These are phyloP conservation scores for Funneliformis mosseae DNA, from an alignment of 192 early-diverging fungal genomes.

Conservation along the genomic window DNA sequence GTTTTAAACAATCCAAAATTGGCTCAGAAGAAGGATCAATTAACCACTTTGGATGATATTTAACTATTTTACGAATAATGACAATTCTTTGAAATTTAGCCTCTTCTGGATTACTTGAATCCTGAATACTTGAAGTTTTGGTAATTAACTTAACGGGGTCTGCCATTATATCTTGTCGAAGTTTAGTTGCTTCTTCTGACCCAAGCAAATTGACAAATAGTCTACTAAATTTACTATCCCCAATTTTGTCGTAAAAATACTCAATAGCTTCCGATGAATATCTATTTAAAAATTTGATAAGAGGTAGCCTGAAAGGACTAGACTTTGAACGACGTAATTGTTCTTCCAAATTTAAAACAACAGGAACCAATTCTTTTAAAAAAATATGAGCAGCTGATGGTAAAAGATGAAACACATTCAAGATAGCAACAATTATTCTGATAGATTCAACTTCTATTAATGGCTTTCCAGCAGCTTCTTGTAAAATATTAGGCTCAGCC, in stretches of 20 bases:
- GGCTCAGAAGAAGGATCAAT: constrained; percentile 28
- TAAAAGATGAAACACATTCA: constrained; percentile 91
- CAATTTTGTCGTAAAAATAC: constrained; percentile 80
- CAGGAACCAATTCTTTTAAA: constrained; percentile 87
- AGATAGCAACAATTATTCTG: constrained; percentile 90
- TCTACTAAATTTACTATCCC: constrained; percentile 58
- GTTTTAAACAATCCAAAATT: constrained; percentile 56
- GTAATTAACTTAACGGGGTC: constrained; percentile 59
- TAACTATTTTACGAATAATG: constrained; percentile 59
- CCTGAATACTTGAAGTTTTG: constrained; percentile 41
- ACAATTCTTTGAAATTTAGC: constrained; percentile 60
- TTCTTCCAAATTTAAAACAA: constrained; percentile 85
- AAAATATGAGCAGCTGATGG: constrained; percentile 90
- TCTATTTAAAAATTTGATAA: constrained; percentile 89
- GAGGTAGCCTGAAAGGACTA: constrained; percentile 90
- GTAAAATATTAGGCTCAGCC: constrained; percentile 85
- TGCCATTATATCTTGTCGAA: constrained; percentile 69
- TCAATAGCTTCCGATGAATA: constrained; percentile 83
- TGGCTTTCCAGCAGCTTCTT: constrained; percentile 78
- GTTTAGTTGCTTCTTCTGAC: constrained; percentile 52
- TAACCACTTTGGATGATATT: constrained; percentile 59
- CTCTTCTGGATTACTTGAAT: constrained; percentile 39
- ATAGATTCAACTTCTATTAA: constrained; percentile 93
- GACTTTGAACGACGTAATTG: constrained; percentile 79
- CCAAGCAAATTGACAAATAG: constrained; percentile 67